Conservation (phyloP, 2,329 filamentous ascomycete species). For the Magnaporthales sp. region DNA sequence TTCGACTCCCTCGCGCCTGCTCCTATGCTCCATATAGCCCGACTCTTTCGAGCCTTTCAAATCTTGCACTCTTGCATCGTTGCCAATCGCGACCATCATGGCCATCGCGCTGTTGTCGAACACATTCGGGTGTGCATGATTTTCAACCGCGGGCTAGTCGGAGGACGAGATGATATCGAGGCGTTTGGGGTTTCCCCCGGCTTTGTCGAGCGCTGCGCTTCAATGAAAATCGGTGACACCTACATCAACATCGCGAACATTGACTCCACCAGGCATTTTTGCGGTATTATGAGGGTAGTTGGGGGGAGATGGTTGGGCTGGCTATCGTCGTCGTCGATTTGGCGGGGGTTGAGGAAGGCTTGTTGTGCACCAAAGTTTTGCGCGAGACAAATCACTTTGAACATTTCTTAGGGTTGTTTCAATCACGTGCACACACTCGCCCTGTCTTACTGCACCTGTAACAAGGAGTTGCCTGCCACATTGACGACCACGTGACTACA, state of each 20-base stretch:
- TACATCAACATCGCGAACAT: constrained; percentile 81
- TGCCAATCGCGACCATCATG: constrained; percentile 1
- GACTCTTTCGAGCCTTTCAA: background rate
- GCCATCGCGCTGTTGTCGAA: background rate
- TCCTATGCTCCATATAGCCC: constrained; percentile 25
- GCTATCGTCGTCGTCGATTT: constrained; percentile 6
- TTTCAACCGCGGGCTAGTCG: constrained; percentile 1
- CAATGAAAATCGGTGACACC: constrained; percentile 31
- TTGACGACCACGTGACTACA: background rate
- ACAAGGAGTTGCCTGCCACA: background rate
- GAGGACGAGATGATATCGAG: constrained; percentile 6
- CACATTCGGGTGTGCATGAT: background rate
- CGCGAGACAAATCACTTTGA: background rate
- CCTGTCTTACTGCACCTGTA: too few relatives aligned
- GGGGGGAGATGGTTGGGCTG: constrained; percentile 2
- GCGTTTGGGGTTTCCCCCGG: constrained; percentile 9
- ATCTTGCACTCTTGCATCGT: constrained; percentile 1
- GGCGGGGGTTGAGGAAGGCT: background rate
- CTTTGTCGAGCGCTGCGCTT: constrained; percentile 16
- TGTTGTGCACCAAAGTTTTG: background rate
- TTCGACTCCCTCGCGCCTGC: constrained; percentile 66
- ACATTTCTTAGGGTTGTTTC: background rate
- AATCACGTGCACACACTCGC: background rate
- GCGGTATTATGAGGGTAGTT: constrained; percentile 16
- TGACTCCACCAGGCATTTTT: constrained; percentile 67